Conservation (phyloP, 176 grass and related monocot species). For the Phoenix dactylifera region DNA sequence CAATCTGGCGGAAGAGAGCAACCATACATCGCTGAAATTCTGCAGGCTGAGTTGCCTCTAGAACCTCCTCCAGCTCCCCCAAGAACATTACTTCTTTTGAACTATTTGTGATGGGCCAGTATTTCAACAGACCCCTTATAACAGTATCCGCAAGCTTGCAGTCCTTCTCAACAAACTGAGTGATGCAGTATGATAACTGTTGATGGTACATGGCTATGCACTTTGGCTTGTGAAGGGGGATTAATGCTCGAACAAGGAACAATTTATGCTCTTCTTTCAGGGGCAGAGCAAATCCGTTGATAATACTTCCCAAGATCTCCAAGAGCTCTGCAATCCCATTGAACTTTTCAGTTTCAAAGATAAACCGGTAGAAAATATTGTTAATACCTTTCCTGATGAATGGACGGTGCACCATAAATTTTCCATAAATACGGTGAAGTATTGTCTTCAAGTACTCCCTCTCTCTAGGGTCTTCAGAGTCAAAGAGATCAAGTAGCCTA, state of each 20-base stretch:
- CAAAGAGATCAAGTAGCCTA: constrained; percentile 27
- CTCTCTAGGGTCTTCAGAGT: constrained; percentile 32
- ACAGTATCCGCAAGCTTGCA: constrained; percentile 22
- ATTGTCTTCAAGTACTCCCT: constrained; percentile 26
- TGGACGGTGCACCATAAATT: constrained; percentile 28
- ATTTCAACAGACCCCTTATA: constrained; percentile 26
- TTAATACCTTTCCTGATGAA: constrained; percentile 25
- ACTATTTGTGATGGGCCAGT: constrained; percentile 29
- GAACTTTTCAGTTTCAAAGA: constrained; percentile 22
- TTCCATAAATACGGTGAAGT: constrained; percentile 25
- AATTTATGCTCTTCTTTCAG: constrained; percentile 27
- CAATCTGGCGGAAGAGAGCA: constrained; percentile 18
- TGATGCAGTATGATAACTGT: constrained; percentile 28
- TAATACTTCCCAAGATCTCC: constrained; percentile 25
- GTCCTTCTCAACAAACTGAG: constrained; percentile 30
- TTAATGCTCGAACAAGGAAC: constrained; percentile 22
- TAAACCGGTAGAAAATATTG: constrained; percentile 24
- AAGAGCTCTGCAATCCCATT: constrained; percentile 23
- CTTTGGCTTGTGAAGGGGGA: constrained; percentile 27
- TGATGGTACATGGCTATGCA: constrained; percentile 22
- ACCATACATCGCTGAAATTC: constrained; percentile 29
- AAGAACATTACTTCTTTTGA: constrained; percentile 28
- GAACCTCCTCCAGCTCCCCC: constrained; percentile 24
- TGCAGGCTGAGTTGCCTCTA: constrained; percentile 22
- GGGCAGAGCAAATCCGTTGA: constrained; percentile 25